Conservation (phyloP, 805 yeast species). For the Clavispora fructus region DNA sequence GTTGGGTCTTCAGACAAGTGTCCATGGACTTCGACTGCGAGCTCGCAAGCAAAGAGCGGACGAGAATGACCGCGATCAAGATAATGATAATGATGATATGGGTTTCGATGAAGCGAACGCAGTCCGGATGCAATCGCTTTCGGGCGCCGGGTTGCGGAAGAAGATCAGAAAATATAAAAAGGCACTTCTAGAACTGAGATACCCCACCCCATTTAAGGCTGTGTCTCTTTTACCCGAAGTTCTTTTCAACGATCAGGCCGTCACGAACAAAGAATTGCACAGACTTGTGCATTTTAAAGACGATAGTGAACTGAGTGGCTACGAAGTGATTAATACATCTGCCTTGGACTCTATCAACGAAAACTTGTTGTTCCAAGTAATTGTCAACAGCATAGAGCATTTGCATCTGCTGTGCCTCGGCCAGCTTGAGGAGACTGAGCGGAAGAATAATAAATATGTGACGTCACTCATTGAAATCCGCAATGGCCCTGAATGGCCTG, state of each 20-base stretch:
- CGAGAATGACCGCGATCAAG: constrained; percentile 25
- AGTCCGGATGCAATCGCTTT: constrained; percentile 15
- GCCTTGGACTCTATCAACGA: constrained; percentile 31
- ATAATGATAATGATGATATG: constrained; percentile 48
- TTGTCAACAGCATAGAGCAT: constrained; percentile 30
- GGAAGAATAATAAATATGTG: neutral
- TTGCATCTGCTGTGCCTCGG: neutral
- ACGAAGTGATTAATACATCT: constrained; percentile 23
- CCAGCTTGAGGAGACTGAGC: neutral
- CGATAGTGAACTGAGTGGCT: constrained; percentile 3
- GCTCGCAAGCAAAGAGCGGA: constrained; percentile 7
- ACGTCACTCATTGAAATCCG: constrained; percentile 35
- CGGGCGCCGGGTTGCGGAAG: constrained; percentile 28
- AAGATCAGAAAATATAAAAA: constrained; percentile 27
- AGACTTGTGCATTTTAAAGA: constrained; percentile 22
- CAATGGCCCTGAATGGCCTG: constrained; percentile 39
- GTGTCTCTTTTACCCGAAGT: constrained; percentile 32
- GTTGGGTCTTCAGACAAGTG: constrained; percentile 59
- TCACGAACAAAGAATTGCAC: constrained; percentile 28
- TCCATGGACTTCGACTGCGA: constrained; percentile 40
- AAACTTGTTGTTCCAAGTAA: constrained; percentile 31
- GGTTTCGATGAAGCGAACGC: constrained; percentile 23
- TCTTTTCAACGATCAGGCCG: constrained; percentile 29
- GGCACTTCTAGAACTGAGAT: constrained; percentile 25
- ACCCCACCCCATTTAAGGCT: constrained; percentile 32